Conservation (phyloP, 768 basidiomycete genomes). For the Leccinum rimulosum region DNA sequence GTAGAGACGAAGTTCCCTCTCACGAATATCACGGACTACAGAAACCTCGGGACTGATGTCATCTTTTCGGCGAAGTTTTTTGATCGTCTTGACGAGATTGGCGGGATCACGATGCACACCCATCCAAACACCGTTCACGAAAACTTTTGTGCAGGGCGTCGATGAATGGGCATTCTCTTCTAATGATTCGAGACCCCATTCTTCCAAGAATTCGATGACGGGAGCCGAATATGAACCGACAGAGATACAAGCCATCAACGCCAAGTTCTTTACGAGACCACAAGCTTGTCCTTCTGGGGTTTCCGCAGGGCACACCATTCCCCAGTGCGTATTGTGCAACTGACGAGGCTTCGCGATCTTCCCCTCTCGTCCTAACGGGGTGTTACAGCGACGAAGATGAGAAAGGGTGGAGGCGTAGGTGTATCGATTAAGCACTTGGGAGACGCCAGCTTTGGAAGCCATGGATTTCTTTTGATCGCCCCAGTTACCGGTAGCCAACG, state of each 20-base stretch:
- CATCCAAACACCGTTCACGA: conserved; percentile 99
- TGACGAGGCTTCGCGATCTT: conserved; percentile 99
- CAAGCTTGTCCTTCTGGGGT: conserved; percentile 99
- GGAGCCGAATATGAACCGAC: conserved; percentile 95
- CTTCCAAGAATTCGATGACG: conserved; percentile 96
- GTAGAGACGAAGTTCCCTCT: conserved; percentile 89
- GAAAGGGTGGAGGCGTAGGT: conserved; percentile 98
- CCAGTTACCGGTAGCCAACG: conserved; percentile 98
- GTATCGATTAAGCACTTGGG: conserved; percentile 97
- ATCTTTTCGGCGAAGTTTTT: conserved; percentile 87
- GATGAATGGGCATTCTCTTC: conserved; percentile 90
- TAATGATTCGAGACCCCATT: conserved; percentile 95
- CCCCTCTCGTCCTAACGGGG: conserved; percentile 95
- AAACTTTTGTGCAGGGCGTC: conserved; percentile 90
- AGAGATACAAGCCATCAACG: conserved; percentile 96
- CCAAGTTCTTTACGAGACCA: conserved; percentile 97
- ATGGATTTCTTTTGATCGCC: conserved; percentile 99
- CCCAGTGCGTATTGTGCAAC: conserved; percentile 99
- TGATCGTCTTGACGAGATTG: conserved; percentile 89
- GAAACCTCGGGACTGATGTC: conserved; percentile 96
- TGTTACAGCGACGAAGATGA: conserved; percentile 96
- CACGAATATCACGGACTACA: conserved; percentile 96
- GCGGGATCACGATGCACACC: conserved; percentile 96
- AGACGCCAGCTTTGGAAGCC: conserved; percentile 97
- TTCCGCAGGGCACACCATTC: conserved; percentile 99